Conservation (phyloP, 2,329 filamentous ascomycete genomes). For the Westerdykella sp. region DNA sequence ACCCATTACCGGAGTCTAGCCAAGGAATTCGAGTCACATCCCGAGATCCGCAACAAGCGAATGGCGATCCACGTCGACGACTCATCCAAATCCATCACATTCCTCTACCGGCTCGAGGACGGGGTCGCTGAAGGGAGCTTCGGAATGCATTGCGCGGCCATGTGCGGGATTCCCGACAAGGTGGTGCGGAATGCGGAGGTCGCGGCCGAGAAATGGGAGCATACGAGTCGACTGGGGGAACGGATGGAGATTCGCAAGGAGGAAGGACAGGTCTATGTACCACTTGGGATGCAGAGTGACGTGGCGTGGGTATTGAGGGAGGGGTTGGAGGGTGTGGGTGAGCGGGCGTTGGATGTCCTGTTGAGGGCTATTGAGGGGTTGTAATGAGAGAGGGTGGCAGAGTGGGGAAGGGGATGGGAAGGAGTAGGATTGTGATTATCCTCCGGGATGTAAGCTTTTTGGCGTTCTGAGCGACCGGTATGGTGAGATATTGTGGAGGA, state of each 20-base stretch:
- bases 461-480: background rate
- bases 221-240: constrained; percentile 84
- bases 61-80: constrained; percentile 97
- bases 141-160: constrained; percentile 97
- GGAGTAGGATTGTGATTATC: background rate
- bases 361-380: constrained; percentile 52
- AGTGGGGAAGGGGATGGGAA: background rate
- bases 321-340: constrained; percentile 38
- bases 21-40: constrained; percentile 81
- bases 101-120: constrained; percentile 87
- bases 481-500: no score
- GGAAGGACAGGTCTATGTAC: constrained; percentile 72
- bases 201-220: constrained; percentile 89
- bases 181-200: constrained; percentile 83
- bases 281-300: constrained; percentile 81
- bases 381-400: constrained; percentile 22
- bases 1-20: constrained; percentile 96
- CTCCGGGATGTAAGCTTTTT: background rate
- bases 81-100: constrained; percentile 77
- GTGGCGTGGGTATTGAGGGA: constrained; percentile 69
- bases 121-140: constrained; percentile 95
- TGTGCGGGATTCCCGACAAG: constrained; percentile 84
- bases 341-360: constrained; percentile 52
- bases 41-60: constrained; percentile 75
- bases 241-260: constrained; percentile 66